These are phyloP conservation scores for Thelephora aurantiotincta DNA, from an alignment of 768 basidiomycete species.

Conservation along the genomic window DNA sequence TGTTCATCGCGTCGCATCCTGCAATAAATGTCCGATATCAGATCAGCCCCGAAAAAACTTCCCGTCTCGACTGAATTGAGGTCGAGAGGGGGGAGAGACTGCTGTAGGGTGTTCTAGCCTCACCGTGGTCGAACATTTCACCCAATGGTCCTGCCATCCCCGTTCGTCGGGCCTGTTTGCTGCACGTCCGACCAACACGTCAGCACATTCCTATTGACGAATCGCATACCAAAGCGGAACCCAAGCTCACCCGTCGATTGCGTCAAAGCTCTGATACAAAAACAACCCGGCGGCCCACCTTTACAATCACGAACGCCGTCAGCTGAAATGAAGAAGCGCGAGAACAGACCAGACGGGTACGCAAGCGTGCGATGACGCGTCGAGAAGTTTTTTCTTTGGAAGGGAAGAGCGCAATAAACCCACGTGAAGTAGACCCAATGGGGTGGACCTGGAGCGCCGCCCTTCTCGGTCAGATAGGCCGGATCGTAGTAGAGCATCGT, in stretches of 20 bases:
- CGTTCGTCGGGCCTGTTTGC: slow-evolving; percentile 90
- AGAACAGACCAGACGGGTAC: not conserved
- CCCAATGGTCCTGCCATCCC: slow-evolving; percentile 97
- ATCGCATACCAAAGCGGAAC: not conserved
- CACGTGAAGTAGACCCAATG: slow-evolving; percentile 88
- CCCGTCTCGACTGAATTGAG: not conserved
- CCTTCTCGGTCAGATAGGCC: slow-evolving; percentile 52
- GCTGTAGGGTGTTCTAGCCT: slow-evolving; percentile 5
- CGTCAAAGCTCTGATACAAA: slow-evolving; percentile 80
- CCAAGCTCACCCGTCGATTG: slow-evolving; percentile 60
- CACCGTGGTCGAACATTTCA: slow-evolving; percentile 97
- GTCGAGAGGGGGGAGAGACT: not conserved
- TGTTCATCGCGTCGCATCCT: slow-evolving; percentile 92
- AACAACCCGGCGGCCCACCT: slow-evolving; percentile 88
- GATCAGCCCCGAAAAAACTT: too few species aligned
- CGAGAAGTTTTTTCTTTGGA: not conserved
- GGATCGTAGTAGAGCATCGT: slow-evolving; percentile 82
- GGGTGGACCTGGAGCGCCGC: slow-evolving; percentile 47
- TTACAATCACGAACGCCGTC: not conserved
- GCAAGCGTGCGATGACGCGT: too few species aligned
- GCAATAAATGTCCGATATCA: not conserved
- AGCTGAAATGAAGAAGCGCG: not conserved
- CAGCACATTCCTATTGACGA: not conserved
- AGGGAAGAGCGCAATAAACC: slow-evolving; percentile 15
- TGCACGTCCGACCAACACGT: slow-evolving; percentile 13